Base-by-base conservation (phyloP, 495 filamentous ascomycete species). In the Penicillium cataractarum region DNA sequence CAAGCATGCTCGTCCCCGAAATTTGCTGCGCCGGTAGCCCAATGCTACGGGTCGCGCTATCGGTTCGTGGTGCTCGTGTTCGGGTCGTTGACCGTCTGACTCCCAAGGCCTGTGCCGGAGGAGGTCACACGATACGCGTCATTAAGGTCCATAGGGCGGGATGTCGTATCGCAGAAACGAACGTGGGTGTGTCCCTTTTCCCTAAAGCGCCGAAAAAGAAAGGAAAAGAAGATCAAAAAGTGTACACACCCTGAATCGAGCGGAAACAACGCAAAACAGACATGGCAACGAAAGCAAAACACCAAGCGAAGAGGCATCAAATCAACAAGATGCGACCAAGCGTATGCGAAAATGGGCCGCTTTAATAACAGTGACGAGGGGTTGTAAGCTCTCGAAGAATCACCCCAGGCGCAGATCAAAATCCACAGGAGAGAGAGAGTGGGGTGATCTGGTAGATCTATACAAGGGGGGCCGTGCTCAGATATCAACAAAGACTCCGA, bases 61-160 rank as follows among this genome's bases (percentile, higher is more conserved):
- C 26, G 37, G 21, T 58, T 57, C 54, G 35, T 65, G 55, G 33
- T 65, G 62, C 57, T 68, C 65, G 39, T 63, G 56, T 65, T 63
- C 32, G 22, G 37, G 29, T 67, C 55, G 55, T 70, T 54, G 58
- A 60, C 56, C 61, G 51, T 58, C 39, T n/a, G 33, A 51, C 27
- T 33, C 29, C 51, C 21, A 3, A 22, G 26, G 24, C 49, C 29
- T 31, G 21, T 37, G 27, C 51, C 6, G 24, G 24, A 50, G 49
- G 13, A 39, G n/a, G 32, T n/a, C 35, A 40, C 35, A 46, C 63
- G 31, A 35, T 55, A 40, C 54, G 52, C 57, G 19, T 65, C 63
- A 61, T 69, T 35, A 65, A 61, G 60, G 26, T 52, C 40, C 37
- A 62, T 46, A 44, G 24, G 50, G 51, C 35, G 55, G 58, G 42